Evolutionary conservation across 2,329 filamentous ascomycete species (phyloP).

Genomic region (Trichoderma cornu-damae): DNA sequence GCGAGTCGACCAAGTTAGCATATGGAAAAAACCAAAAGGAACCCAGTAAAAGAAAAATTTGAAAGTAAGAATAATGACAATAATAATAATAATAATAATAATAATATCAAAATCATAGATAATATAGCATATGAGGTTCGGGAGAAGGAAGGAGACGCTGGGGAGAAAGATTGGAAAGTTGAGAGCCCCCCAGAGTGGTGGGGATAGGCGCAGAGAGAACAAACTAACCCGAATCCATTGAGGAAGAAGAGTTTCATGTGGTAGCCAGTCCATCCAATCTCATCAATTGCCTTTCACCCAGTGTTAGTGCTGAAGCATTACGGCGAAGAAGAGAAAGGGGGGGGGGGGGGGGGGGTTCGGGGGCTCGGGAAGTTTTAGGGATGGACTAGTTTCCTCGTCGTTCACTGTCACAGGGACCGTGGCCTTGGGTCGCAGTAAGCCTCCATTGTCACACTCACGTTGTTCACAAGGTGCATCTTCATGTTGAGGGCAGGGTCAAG

Average conservation of each 20-base stretch:
- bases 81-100: too few species aligned
- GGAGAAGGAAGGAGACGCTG: not conserved
- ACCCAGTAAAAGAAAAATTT: too few species aligned
- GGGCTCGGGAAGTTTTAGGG: not conserved
- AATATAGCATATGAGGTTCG: not conserved
- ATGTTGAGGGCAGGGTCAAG: conserved; percentile 57
- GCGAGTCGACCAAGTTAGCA: conserved; percentile 3
- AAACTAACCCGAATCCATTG: conserved; percentile 53
- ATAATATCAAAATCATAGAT: too few species aligned
- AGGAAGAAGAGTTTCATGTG: conserved; percentile 58
- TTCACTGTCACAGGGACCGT: conserved; percentile 2
- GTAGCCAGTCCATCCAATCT: conserved; percentile 57
- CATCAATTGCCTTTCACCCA: conserved; percentile 43
- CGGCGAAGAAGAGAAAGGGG: too few species aligned
- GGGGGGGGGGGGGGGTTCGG: too few species aligned
- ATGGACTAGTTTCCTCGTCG: not conserved
- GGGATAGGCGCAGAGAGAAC: not conserved
- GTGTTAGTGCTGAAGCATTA: not conserved
- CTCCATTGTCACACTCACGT: conserved; percentile 43
- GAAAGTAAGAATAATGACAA: too few species aligned
- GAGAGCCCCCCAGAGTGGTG: too few species aligned
- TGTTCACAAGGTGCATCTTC: conserved; percentile 66
- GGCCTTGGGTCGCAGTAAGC: not conserved
- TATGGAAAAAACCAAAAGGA: too few species aligned
- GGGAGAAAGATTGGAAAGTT: not conserved